These are phyloP conservation scores for Amanita inopinata DNA, from an alignment of 768 basidiomycete genomes.

Conservation along the genomic window DNA sequence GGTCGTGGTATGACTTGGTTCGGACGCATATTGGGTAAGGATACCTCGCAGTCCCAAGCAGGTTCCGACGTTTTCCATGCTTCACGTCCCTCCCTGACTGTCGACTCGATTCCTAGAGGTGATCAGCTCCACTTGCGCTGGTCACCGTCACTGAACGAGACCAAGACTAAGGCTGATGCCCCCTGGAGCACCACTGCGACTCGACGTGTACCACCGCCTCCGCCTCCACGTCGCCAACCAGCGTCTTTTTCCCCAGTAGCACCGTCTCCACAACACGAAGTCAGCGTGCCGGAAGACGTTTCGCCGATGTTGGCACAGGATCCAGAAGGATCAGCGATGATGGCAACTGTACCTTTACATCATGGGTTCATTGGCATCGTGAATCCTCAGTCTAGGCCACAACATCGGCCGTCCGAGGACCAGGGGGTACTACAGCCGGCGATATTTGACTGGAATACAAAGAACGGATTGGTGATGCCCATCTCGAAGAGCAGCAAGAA, in stretches of 20 bases:
- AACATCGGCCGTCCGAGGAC: too few species aligned
- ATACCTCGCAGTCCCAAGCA: slow-evolving; percentile 9
- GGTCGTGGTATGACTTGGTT: slow-evolving; percentile 23
- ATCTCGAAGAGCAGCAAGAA: slow-evolving; percentile 26
- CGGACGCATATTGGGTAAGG: slow-evolving; percentile 22
- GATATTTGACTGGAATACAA: not conserved
- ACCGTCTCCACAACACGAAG: not conserved
- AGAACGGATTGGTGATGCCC: slow-evolving; percentile 1
- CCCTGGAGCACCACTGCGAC: not conserved
- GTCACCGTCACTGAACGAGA: slow-evolving; percentile 28
- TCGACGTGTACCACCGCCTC: not conserved
- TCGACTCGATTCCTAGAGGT: slow-evolving; percentile 2
- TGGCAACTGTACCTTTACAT: slow-evolving; percentile 13
- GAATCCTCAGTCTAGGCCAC: slow-evolving; percentile 13
- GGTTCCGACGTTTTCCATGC: slow-evolving; percentile 7
- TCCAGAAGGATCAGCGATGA: not conserved
- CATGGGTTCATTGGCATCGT: slow-evolving; percentile 13
- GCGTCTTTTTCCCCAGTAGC: not conserved
- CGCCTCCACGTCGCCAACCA: not conserved
- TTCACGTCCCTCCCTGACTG: slow-evolving; percentile 10
- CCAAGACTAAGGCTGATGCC: slow-evolving; percentile 12
- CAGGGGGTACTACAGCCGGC: not conserved
- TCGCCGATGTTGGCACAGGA: slow-evolving; percentile 3
- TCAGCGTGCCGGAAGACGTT: not conserved
- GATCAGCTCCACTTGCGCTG: slow-evolving; percentile 20